Evolutionary conservation across 78 protist species (phyloP).

Genomic region (Andalucia godoyi): DNA sequence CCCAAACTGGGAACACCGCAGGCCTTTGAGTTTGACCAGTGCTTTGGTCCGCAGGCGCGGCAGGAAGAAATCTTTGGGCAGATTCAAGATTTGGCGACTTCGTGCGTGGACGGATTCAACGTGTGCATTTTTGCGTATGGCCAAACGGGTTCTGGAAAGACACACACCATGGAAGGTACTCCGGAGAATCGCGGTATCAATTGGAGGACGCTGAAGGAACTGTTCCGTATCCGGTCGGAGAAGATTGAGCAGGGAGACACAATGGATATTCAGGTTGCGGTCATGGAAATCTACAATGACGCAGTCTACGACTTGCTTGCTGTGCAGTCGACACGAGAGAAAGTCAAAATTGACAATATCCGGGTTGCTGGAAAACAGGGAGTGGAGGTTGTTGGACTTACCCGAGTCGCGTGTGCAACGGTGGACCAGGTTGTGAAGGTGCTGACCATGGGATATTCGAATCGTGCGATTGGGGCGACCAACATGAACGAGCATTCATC

Average conservation of each 20-base stretch:
- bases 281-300: conserved; percentile 64
- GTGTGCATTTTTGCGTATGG: conserved; percentile 83
- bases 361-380: background rate
- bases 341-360: conserved; percentile 21
- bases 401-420: background rate
- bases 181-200: conserved; percentile 38
- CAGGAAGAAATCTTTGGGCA: conserved; percentile 66
- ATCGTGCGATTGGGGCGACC: conserved; percentile 44
- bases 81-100: conserved; percentile 42
- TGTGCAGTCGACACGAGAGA: background rate
- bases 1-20: background rate
- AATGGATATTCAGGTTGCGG: conserved; percentile 32
- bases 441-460: conserved; percentile 24
- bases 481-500: conserved; percentile 58
- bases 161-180: conserved; percentile 67
- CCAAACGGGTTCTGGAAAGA: conserved; percentile 74
- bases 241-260: conserved; percentile 19
- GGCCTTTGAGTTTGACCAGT: conserved; percentile 41
- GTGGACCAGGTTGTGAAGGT: conserved; percentile 29
- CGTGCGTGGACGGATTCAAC: conserved; percentile 70
- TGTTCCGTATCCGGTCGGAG: conserved; percentile 15
- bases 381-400: conserved; percentile 18
- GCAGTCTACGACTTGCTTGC: conserved; percentile 26
- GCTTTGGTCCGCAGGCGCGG: conserved; percentile 30
- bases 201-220: conserved; percentile 39